Percentiles rank a stretch among this genome's conserved stretches.
Conservation (phyloP, 164 flowering plant genomes). For the Nelumbo lutea region DNA sequence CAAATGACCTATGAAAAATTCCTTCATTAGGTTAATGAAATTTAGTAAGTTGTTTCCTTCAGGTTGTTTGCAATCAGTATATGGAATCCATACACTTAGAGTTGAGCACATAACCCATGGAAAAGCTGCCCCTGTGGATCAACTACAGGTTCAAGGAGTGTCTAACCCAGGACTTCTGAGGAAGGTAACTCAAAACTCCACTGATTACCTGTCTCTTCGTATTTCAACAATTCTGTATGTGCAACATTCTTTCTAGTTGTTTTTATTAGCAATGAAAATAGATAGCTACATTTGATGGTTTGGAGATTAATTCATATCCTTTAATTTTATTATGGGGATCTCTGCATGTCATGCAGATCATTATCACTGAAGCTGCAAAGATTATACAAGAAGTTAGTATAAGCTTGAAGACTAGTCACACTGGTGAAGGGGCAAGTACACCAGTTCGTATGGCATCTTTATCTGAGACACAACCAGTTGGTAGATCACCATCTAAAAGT, state of each 20-base stretch:
- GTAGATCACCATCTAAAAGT: slow-evolving; percentile 48
- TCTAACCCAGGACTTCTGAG: slow-evolving; percentile 55
- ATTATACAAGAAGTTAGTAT: slow-evolving; percentile 38
- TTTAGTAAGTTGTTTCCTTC: slow-evolving; percentile 8
- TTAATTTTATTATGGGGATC: neutral
- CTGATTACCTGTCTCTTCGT: neutral
- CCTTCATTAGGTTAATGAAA: neutral
- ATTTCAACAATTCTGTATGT: neutral
- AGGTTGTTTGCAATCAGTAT: slow-evolving; percentile 81
- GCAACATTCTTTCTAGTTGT: neutral
- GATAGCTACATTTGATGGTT: neutral
- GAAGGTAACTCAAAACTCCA: slow-evolving; percentile 38
- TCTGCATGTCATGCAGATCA: slow-evolving; percentile 37
- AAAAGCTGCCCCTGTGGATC: slow-evolving; percentile 78
- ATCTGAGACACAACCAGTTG: slow-evolving; percentile 38
- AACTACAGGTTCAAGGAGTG: slow-evolving; percentile 78
- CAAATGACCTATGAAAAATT: neutral
- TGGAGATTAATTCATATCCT: neutral
- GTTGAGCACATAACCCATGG: slow-evolving; percentile 69
- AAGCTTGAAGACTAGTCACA: slow-evolving; percentile 29
- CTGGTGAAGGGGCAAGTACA: slow-evolving; percentile 31
- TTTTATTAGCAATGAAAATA: neutral
- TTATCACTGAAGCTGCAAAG: slow-evolving; percentile 65
- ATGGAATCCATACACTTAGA: slow-evolving; percentile 66
- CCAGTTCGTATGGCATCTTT: slow-evolving; percentile 31